A percentile compares a stretch with the other conserved stretches of the same genome.
Conservation (phyloP, 768 basidiomycete species). For the Hygrophorus pudorinus region DNA sequence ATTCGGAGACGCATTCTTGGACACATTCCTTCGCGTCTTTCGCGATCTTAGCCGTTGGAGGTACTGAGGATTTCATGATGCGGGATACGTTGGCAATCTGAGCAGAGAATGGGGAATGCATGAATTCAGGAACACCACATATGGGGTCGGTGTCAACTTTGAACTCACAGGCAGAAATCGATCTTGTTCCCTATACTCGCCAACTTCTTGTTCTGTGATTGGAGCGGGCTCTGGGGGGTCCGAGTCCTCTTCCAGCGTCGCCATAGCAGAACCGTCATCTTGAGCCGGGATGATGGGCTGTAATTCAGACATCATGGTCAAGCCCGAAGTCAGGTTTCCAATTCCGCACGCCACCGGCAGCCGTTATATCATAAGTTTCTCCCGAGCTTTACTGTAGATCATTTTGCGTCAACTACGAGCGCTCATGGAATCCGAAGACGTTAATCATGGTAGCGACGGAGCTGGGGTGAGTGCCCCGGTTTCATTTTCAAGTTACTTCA, state of each 20-base stretch:
- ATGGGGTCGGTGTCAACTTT: background rate
- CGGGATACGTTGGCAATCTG: slow-evolving; percentile 98
- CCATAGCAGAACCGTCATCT: slow-evolving; percentile 25
- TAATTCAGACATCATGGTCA: slow-evolving; percentile 27
- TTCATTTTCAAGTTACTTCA: no score
- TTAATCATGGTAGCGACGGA: no score
- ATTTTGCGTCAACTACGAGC: no score
- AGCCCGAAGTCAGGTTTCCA: no score
- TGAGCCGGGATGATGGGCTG: slow-evolving; percentile 33
- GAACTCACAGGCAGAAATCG: slow-evolving; percentile 79
- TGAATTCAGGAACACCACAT: slow-evolving; percentile 1
- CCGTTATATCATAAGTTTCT: no score
- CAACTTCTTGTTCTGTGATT: slow-evolving; percentile 88
- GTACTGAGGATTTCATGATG: slow-evolving; percentile 92
- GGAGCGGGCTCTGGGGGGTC: slow-evolving; percentile 38
- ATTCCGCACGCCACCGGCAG: no score
- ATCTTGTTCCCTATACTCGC: slow-evolving; percentile 92
- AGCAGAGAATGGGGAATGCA: background rate
- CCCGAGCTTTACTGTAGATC: no score
- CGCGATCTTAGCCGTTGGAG: slow-evolving; percentile 86
- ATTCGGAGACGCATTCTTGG: slow-evolving; percentile 97
- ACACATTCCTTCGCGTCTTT: slow-evolving; percentile 99
- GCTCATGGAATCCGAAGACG: no score
- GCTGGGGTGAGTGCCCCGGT: no score
- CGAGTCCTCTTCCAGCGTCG: slow-evolving; percentile 22